Evolutionary conservation across 1,284 basidiomycete genomes (phyloP), one percentile per base, ranked within the genome.

Genomic region (Apiotrichum mycotoxinovorans): DNA sequence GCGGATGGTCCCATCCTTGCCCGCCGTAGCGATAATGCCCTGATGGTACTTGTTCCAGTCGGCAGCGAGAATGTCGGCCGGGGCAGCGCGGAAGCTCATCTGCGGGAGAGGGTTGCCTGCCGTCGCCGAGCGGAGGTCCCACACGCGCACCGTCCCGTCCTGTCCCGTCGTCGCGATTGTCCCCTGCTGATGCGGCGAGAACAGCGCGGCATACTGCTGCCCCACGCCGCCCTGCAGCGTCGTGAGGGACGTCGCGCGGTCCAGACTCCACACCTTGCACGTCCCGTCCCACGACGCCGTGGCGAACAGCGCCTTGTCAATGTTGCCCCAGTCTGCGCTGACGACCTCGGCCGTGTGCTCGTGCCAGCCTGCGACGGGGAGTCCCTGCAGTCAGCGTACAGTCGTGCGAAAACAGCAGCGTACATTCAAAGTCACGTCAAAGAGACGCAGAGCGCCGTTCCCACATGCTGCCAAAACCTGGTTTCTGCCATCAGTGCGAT

Each of bases 301-400:
- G 5, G 84, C 84, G 74, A 98, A 98, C 1, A 84, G 82, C 60
- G 91, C 87, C 75, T 98, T 98, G 66, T 89, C 86, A 58, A 96
- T 77, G 74, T 97, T 98, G 63, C 89, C 94, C 95, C 95, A 98
- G 75, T 98, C 91, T 14, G 97, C 84, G n/a, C 88, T 88, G 78
- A 91, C 94, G 8, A 93, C 90, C 72, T 98, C 95, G 44, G 87
- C 84, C 8, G 85, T 83, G 73, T 98, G 95, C 76, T 98, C 95
- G 64, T 90, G 86, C 94, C 94, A 98, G 51, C 85, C 85, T 56
- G 86, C 85, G 57, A 98, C 88, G 0, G 95, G 95, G 1, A 68
- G 64, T 8, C 66, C 68, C 68, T 76, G 53, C 27, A 7, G 26
- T 46, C 25, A 48, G 33, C 8, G 18, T 20, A n/a, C n/a, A n/a